A percentile compares a stretch with the other conserved stretches of the same genome.
phyloP scores from a whole-genome alignment of 1,139 yeast genomes.

The Blastobotrys buckinghamii region DNA sequence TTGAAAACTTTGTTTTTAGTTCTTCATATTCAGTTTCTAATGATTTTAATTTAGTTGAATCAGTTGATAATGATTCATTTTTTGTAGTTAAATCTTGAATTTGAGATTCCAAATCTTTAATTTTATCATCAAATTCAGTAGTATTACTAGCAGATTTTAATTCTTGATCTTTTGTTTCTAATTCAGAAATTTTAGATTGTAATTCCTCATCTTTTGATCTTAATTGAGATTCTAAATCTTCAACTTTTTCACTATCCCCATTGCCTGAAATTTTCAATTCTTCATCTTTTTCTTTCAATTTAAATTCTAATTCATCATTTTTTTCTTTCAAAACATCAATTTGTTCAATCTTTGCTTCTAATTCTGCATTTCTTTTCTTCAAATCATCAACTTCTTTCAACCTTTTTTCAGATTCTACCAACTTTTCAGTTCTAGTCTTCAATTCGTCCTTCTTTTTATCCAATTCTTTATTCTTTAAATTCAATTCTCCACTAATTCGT shows the following conservation, averaged over 20 bases:
- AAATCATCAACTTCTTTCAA: slow-evolving; percentile 14
- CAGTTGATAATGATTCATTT: no score
- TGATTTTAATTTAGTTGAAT: no score
- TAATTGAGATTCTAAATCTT: slow-evolving; percentile 4
- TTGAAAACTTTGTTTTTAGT: background rate
- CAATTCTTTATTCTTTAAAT: slow-evolving; percentile 38
- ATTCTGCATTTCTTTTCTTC: slow-evolving; percentile 17
- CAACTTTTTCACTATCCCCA: background rate
- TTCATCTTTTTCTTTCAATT: background rate
- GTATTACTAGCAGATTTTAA: background rate
- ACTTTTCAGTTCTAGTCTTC: background rate
- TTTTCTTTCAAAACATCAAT: background rate
- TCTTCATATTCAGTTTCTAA: no score
- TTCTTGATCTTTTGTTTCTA: slow-evolving; percentile 9
- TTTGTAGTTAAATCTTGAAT: background rate
- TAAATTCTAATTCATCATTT: background rate
- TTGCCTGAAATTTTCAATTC: background rate
- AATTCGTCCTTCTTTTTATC: slow-evolving; percentile 43
- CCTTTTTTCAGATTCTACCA: background rate
- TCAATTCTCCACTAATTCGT: slow-evolving; percentile 28
- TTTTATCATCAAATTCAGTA: background rate
- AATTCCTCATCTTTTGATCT: background rate
- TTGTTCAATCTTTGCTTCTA: background rate
- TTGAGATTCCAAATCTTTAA: background rate
- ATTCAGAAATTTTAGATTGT: no score